Base-by-base conservation (phyloP, 345 rosid species). In the Aurinia saxatilis region DNA sequence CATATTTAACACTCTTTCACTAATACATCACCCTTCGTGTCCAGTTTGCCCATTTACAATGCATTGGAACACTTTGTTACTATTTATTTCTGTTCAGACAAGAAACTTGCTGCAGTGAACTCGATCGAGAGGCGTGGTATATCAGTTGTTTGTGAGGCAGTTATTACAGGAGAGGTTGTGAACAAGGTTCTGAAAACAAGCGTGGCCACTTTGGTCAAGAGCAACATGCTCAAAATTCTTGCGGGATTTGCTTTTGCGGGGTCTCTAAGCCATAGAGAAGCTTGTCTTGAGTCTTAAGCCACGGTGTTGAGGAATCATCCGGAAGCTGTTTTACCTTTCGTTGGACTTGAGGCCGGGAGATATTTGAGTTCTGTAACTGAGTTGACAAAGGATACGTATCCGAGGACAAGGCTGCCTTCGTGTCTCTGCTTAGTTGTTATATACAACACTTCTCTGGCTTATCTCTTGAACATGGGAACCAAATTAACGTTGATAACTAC, bases 91-190 rank as follows among this genome's bases (percentile, higher is more conserved):
- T 90, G 97, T 71, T 85, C 95, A 12, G 97, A 90, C 72, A 90
- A 90, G 80, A 90, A 90, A 60, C 82, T 95, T 10, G 92, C 95
- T 19, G 97, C 97, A 21, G 90, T 90, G 50, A 90, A 90, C 68
- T 90, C 92, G 95, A 87, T 90, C n/a, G 90, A 87, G 67, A 95
- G 97, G 44, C 86, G 93, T 13, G 95, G 95, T 1, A 89, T 86
- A 71, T 86, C 95, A 18, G 89, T 89, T 56, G 90, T 89, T 8
- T 89, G 96, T 3, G 96, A 89, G 91, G 96, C 89, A 34, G 79
- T 61, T 12, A 89, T 89, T 53, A 80, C 63, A 68, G 96, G 82
- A 63, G 96, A 86, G 48, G 79, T 81, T 3, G 95, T 86, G 55
- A 84, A 71, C 70, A 86, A 89, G 62, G 87, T 86, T 7, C 58